phyloP scores from a whole-genome alignment of 768 basidiomycete genomes.

The Agaricus subrufescens region DNA sequence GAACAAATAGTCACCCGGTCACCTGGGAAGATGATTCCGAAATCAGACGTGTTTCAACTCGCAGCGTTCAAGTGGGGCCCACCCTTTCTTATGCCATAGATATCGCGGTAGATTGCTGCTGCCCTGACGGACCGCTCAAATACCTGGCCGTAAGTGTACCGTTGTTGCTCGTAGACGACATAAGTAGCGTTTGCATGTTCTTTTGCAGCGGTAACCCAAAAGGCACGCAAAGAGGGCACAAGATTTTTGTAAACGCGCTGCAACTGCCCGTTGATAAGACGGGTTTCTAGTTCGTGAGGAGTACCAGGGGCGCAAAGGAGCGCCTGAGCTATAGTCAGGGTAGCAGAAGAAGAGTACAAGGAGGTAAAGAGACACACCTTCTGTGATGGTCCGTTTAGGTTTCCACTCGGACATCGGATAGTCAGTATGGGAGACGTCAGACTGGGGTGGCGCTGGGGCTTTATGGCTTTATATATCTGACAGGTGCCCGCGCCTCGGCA shows the following conservation, averaged over 20 bases:
- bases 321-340: conserved; percentile 21
- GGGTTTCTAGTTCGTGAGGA: conserved; percentile 37
- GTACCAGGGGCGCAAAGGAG: conserved; percentile 35
- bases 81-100: conserved; percentile 49
- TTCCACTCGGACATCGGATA: conserved; percentile 21
- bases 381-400: conserved; percentile 25
- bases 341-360: not conserved
- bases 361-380: conserved; percentile 18
- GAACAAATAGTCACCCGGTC: conserved; percentile 43
- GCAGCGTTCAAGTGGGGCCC: not conserved
- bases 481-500: not conserved
- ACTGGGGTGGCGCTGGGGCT: not conserved
- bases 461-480: not conserved
- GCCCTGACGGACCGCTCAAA: conserved; percentile 30
- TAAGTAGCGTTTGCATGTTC: conserved; percentile 36
- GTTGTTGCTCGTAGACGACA: conserved; percentile 44
- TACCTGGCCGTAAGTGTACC: conserved; percentile 37
- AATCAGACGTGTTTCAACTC: not conserved
- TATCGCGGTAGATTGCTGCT: conserved; percentile 29
- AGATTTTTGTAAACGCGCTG: conserved; percentile 50
- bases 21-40: conserved; percentile 16
- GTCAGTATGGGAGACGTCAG: conserved; percentile 1
- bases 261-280: conserved; percentile 37
- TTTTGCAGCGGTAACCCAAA: conserved; percentile 38
- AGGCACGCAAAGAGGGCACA: conserved; percentile 41